A percentile compares a stretch with the other conserved stretches of the same genome.
phyloP scores from a whole-genome alignment of 805 yeast species.

The Wickerhamiella brachini region DNA sequence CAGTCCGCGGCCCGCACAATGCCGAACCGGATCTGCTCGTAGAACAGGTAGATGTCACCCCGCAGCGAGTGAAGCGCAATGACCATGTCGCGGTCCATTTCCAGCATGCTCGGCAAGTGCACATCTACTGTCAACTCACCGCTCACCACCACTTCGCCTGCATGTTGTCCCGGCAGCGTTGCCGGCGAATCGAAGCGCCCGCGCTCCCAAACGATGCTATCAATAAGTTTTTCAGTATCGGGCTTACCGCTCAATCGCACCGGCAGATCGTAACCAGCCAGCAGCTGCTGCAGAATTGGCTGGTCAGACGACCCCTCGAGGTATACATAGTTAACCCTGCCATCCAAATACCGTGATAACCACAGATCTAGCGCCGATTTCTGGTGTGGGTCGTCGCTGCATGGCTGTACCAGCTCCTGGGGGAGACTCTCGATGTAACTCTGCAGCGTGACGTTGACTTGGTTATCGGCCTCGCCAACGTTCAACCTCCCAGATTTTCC shows the following conservation, averaged over 20 bases:
- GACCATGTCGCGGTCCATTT: conserved; percentile 14
- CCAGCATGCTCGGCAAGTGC: conserved; percentile 16
- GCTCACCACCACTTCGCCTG: conserved; percentile 9
- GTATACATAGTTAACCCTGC: conserved; percentile 13
- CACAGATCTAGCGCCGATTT: conserved; percentile 21
- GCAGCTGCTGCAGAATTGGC: conserved; percentile 12
- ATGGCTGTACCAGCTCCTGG: conserved; percentile 12
- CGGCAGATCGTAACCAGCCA: conserved; percentile 6
- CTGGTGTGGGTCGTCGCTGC: conserved; percentile 8
- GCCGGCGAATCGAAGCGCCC: conserved; percentile 12
- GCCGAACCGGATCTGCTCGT: conserved; percentile 30
- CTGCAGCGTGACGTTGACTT: conserved; percentile 10
- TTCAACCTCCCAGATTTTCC: conserved; percentile 10
- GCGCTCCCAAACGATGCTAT: conserved; percentile 16
- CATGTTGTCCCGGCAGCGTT: background rate
- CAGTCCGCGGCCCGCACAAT: conserved; percentile 33
- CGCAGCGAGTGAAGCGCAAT: conserved; percentile 27
- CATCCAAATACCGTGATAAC: conserved; percentile 17
- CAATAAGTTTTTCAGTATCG: conserved; percentile 18
- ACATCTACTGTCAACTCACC: conserved; percentile 19
- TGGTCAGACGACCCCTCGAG: conserved; percentile 13
- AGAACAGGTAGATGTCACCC: conserved; percentile 31
- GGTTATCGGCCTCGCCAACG: background rate
- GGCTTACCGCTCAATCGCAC: conserved; percentile 17
- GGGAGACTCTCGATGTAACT: conserved; percentile 15